These are phyloP conservation scores for Solanum bulbocastanum DNA, from an alignment of 257 asterid species.

Conservation along the genomic window DNA sequence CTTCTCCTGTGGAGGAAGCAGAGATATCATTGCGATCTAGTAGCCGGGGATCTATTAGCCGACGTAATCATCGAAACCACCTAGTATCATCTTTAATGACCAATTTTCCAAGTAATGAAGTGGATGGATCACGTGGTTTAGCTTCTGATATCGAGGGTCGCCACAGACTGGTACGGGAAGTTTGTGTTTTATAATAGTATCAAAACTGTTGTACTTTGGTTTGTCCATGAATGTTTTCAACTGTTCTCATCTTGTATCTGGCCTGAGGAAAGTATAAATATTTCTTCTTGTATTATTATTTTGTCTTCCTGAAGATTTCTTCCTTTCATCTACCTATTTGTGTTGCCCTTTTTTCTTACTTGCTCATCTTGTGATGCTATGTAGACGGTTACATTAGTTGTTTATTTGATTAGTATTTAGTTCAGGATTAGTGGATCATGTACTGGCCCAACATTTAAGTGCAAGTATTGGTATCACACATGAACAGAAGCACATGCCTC, in stretches of 20 bases:
- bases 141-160: constrained; percentile 60
- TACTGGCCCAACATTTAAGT: background rate
- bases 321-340: background rate
- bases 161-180: constrained; percentile 52
- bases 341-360: background rate
- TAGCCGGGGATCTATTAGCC: constrained; percentile 14
- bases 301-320: background rate
- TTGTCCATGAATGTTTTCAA: background rate
- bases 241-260: background rate
- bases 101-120: constrained; percentile 35
- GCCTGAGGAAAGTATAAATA: background rate
- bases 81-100: constrained; percentile 34
- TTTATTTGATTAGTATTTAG: background rate
- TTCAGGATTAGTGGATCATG: background rate
- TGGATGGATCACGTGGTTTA: constrained; percentile 44
- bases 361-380: background rate
- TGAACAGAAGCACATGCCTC: background rate
- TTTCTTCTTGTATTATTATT: background rate
- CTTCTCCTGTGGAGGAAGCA: constrained; percentile 24
- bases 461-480: background rate
- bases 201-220: background rate
- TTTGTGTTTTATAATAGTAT: constrained; percentile 1
- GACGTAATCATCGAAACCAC: constrained; percentile 24
- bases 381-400: background rate
- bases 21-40: constrained; percentile 2